Percentiles rank a stretch among this genome's conserved stretches.
Evolutionary conservation across 208 protist genomes (phyloP).

Genomic region (Trypanosoma vivax): DNA sequence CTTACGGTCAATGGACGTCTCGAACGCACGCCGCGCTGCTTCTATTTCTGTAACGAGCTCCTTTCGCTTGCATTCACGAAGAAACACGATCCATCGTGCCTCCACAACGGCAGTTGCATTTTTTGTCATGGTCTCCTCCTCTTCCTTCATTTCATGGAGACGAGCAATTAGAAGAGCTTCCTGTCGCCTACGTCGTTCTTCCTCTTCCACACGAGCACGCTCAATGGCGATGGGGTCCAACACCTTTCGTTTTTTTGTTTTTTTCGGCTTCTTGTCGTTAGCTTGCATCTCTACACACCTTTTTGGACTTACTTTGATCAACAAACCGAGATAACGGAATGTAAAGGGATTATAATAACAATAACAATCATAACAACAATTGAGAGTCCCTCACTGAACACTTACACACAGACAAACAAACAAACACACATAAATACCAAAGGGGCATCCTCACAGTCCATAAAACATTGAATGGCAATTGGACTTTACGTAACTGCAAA

Average conservation of each 20-base stretch:
- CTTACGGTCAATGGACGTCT: conserved; percentile 90
- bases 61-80: conserved; percentile 90
- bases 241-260: conserved; percentile 27
- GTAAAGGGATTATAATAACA: background rate
- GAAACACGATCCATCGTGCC: conserved; percentile 84
- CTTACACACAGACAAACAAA: no score
- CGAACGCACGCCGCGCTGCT: conserved; percentile 84
- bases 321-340: background rate
- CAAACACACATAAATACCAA: no score
- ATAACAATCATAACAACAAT: background rate
- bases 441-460: no score
- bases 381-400: no score
- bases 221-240: conserved; percentile 54
- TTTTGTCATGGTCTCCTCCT: conserved; percentile 68
- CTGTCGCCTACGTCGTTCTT: conserved; percentile 60
- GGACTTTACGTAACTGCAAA: no score
- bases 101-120: conserved; percentile 52
- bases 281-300: conserved; percentile 19
- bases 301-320: background rate
- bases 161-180: conserved; percentile 62
- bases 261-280: conserved; percentile 20
- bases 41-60: conserved; percentile 89
- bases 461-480: no score
- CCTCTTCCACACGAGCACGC: conserved; percentile 63
- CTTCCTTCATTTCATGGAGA: conserved; percentile 67